Evolutionary conservation across 2,329 filamentous ascomycete species (phyloP).

Genomic region (Colletotrichum sp.): DNA sequence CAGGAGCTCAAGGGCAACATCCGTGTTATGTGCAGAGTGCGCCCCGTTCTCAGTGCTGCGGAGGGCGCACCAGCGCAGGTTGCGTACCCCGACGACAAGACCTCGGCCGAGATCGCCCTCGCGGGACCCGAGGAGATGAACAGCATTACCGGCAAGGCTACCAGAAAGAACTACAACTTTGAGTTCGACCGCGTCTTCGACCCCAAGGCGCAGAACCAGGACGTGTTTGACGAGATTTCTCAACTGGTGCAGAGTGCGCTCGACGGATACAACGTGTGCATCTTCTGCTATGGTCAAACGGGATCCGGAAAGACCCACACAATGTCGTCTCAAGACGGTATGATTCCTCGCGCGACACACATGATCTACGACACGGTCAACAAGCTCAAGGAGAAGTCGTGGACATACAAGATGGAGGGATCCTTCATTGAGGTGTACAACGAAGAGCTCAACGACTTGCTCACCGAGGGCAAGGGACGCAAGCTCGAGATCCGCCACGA

Average conservation of each 20-base stretch:
- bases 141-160: constrained; percentile 72
- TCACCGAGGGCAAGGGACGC: constrained; percentile 62
- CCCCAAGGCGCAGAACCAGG: constrained; percentile 76
- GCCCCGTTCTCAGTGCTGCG: constrained; percentile 67
- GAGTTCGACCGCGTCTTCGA: constrained; percentile 93
- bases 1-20: constrained; percentile 99
- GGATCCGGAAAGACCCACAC: constrained; percentile 97
- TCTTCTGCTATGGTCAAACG: constrained; percentile 98
- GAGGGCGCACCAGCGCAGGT: constrained; percentile 76
- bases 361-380: constrained; percentile 93
- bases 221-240: constrained; percentile 95
- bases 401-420: constrained; percentile 93
- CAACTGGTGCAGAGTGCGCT: constrained; percentile 95
- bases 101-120: constrained; percentile 85
- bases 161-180: constrained; percentile 82
- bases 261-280: constrained; percentile 98
- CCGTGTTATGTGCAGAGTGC: constrained; percentile 94
- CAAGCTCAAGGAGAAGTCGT: constrained; percentile 86
- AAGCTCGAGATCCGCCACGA: constrained; percentile 93
- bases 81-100: constrained; percentile 80
- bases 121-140: constrained; percentile 84
- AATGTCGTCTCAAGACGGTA: constrained; percentile 90
- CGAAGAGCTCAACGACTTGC: constrained; percentile 90
- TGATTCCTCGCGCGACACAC: constrained; percentile 91
- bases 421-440: constrained; percentile 99